Evolutionary conservation across 1,139 yeast genomes (phyloP), one percentile per base, ranked within the genome.

Genomic region (Pichia sp.): DNA sequence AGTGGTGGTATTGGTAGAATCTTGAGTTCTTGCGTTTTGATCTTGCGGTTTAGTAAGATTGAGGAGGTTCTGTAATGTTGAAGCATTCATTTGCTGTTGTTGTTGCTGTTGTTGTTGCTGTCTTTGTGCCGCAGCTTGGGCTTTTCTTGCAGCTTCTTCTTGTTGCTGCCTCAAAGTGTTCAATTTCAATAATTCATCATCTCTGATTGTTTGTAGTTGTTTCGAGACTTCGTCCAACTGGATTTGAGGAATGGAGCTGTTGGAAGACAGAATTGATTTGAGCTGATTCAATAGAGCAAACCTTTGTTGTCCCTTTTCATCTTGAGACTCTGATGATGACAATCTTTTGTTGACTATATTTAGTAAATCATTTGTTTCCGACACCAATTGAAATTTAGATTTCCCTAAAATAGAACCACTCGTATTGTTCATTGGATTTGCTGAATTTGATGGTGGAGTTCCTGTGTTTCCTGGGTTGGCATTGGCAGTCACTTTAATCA

Each of bases 401-500:
- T 37, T 45, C 16, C 31, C 35, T 3, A 38, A 33, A 23, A n/a
- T 36, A 7, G 29, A 36, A 8, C 6, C 11, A 27, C 27, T 26
- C 4, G 27, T 7, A 37, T 23, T 33, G 34, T 28, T 31, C 36
- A 28, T 44, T 31, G 35, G 40, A 28, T 39, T 39, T 27, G 41
- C 33, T 31, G 33, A 31, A 34, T 34, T 34, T 11, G 26, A 6
- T 7, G 7, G 7, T 23, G 36, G 36, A n/a, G 11, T n/a, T 11
- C 11, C 6, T 6, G 36, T 7, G 26, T 23, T 23, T 6, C 26
- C 7, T 8, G 40, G 27, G 16, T 39, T 35, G 32, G 29, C 36
- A 29, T 27, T 27, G 5, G 43, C 69, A 32, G 78, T 72, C 10
- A 81, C 85, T 53, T 72, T 73, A 33, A 73, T 68, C 56, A 94